Percentiles rank a stretch among this genome's conserved stretches.
Conservation (phyloP, 2,329 filamentous ascomycete species). For the Blumeriella jaapii region DNA sequence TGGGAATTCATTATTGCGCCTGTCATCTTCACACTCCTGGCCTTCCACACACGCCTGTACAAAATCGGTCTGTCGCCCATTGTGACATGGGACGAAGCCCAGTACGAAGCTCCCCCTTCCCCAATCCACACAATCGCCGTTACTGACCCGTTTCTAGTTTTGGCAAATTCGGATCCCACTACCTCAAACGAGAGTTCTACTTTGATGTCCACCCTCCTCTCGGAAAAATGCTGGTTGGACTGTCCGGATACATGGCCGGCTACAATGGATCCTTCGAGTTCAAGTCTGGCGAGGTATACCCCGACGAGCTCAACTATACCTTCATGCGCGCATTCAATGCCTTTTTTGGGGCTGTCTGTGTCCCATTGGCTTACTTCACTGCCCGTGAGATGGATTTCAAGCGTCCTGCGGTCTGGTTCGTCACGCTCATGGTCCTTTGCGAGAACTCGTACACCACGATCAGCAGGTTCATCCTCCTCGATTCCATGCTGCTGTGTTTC, state of each 20-base stretch:
- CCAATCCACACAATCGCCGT: slow-evolving; percentile 14
- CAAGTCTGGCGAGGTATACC: slow-evolving; percentile 95
- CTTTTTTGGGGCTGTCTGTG: slow-evolving; percentile 81
- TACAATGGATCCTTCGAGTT: slow-evolving; percentile 99
- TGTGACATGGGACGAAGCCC: slow-evolving; percentile 67
- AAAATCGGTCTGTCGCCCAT: slow-evolving; percentile 63
- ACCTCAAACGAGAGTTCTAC: slow-evolving; percentile 98
- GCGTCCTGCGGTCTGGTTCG: slow-evolving; percentile 82
- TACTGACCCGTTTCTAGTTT: slow-evolving; percentile 42
- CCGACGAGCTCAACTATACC: slow-evolving; percentile 86
- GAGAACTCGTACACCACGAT: slow-evolving; percentile 99
- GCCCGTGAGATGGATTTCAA: slow-evolving; percentile 82
- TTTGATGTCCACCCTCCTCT: slow-evolving; percentile 93
- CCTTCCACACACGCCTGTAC: slow-evolving; percentile 56
- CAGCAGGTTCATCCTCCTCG: slow-evolving; percentile 92
- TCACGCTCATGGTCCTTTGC: slow-evolving; percentile 93
- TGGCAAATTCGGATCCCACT: slow-evolving; percentile 97
- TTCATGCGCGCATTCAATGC: slow-evolving; percentile 99
- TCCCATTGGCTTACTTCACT: slow-evolving; percentile 91
- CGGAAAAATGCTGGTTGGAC: slow-evolving; percentile 94
- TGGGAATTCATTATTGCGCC: slow-evolving; percentile 52
- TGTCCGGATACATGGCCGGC: slow-evolving; percentile 90
- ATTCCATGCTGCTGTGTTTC: slow-evolving; percentile 97
- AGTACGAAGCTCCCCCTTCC: slow-evolving; percentile 40
- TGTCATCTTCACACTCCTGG: slow-evolving; percentile 47